These are phyloP conservation scores for Cadophora sp. DNA, from an alignment of 2,329 filamentous ascomycete species.

Conservation along the genomic window DNA sequence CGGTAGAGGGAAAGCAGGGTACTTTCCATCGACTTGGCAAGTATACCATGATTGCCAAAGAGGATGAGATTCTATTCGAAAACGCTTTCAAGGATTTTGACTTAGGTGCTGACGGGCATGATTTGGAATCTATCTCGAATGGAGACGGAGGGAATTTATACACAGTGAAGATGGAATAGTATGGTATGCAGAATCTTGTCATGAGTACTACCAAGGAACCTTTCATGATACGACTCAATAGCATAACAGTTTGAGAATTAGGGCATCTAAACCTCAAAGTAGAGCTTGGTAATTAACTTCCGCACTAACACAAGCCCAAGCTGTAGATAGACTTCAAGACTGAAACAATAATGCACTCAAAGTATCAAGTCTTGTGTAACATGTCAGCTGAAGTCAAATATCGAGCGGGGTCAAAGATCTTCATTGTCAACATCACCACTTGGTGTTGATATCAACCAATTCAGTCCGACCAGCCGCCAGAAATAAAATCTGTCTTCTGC, in stretches of 20 bases:
- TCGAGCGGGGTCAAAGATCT: too few relatives aligned
- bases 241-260: too few relatives aligned
- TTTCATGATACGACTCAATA: background rate
- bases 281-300: too few relatives aligned
- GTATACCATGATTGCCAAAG: background rate
- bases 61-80: background rate
- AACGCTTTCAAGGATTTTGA: background rate
- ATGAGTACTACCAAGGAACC: background rate
- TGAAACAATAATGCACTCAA: too few relatives aligned
- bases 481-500: conserved; percentile 29
- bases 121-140: background rate
- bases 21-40: background rate
- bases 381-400: too few relatives aligned
- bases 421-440: background rate
- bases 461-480: background rate
- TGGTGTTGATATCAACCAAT: background rate
- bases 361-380: too few relatives aligned
- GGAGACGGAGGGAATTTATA: background rate
- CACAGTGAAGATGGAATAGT: background rate
- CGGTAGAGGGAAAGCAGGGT: background rate
- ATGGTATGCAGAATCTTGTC: background rate
- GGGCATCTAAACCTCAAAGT: too few relatives aligned
- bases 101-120: background rate
- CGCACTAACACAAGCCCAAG: too few relatives aligned
- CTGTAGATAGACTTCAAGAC: too few relatives aligned